phyloP scores from a whole-genome alignment of 805 yeast species.

The Saturnispora serradocipensis region DNA sequence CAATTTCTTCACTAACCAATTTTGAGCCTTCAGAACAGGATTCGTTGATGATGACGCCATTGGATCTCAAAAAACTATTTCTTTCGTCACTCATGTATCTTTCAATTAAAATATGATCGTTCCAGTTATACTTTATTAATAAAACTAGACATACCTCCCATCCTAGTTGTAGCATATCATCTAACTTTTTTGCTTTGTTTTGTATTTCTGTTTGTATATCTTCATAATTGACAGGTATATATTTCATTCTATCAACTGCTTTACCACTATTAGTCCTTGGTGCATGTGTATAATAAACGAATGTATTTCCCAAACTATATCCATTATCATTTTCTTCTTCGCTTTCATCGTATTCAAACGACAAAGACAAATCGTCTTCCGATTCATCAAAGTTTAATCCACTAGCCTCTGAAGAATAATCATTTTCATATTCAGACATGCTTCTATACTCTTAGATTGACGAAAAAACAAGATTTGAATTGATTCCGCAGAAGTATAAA shows the following conservation, averaged over 20 bases:
- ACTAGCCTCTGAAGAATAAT: conserved; percentile 7
- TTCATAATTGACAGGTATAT: conserved; percentile 23
- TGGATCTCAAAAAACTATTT: conserved; percentile 16
- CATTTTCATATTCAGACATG: conserved; percentile 7
- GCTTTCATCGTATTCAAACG: conserved; percentile 15
- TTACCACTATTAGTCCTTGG: conserved; percentile 15
- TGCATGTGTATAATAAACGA: conserved; percentile 16
- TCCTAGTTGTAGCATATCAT: conserved; percentile 30
- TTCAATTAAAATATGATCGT: conserved; percentile 48
- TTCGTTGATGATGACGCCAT: conserved; percentile 23
- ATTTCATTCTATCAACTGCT: conserved; percentile 24
- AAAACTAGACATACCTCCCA: conserved; percentile 34
- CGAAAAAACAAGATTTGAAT: not conserved
- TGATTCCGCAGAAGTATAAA: not conserved
- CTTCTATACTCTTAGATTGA: not conserved
- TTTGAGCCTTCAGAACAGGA: conserved; percentile 25
- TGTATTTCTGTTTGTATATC: conserved; percentile 22
- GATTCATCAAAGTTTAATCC: conserved; percentile 1
- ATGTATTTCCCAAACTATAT: not conserved
- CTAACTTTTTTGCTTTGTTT: conserved; percentile 27
- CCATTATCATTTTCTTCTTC: conserved; percentile 18
- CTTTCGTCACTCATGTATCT: conserved; percentile 37
- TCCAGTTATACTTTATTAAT: conserved; percentile 47
- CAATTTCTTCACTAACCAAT: conserved; percentile 13
- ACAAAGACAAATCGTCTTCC: not conserved